phyloP scores from a whole-genome alignment of 2,329 filamentous ascomycete genomes.

The Aureobasidium sp. region DNA sequence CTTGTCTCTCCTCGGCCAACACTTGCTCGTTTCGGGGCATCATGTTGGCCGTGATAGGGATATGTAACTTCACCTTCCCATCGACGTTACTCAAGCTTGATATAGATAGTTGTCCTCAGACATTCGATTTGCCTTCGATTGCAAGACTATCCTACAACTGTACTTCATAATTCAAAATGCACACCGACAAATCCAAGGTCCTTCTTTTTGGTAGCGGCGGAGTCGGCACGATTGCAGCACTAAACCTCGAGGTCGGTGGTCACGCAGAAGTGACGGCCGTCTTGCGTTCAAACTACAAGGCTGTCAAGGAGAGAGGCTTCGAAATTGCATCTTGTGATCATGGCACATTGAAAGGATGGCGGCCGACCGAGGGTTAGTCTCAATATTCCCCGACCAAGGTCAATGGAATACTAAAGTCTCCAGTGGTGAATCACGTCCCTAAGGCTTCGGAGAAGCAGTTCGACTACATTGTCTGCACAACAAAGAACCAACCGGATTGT shows the following conservation, averaged over 20 bases:
- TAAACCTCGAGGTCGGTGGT: conserved; percentile 47
- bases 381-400: neutral
- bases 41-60: conserved; percentile 7
- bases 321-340: conserved; percentile 51
- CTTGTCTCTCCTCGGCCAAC: conserved; percentile 6
- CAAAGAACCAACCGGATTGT: conserved; percentile 51
- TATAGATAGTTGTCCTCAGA: conserved; percentile 4
- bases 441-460: conserved; percentile 36
- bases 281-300: conserved; percentile 50
- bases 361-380: conserved; percentile 29
- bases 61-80: neutral
- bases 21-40: neutral
- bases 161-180: neutral
- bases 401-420: conserved; percentile 14
- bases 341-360: conserved; percentile 44
- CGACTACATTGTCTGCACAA: conserved; percentile 49
- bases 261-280: conserved; percentile 49
- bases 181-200: conserved; percentile 27
- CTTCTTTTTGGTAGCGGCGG: conserved; percentile 51
- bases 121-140: neutral
- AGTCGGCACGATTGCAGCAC: conserved; percentile 51
- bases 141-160: neutral
- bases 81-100: conserved; percentile 1
- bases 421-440: conserved; percentile 45
- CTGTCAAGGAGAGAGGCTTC: conserved; percentile 44